phyloP scores from a whole-genome alignment of 2,329 filamentous ascomycete species.

The Nemania abortiva region DNA sequence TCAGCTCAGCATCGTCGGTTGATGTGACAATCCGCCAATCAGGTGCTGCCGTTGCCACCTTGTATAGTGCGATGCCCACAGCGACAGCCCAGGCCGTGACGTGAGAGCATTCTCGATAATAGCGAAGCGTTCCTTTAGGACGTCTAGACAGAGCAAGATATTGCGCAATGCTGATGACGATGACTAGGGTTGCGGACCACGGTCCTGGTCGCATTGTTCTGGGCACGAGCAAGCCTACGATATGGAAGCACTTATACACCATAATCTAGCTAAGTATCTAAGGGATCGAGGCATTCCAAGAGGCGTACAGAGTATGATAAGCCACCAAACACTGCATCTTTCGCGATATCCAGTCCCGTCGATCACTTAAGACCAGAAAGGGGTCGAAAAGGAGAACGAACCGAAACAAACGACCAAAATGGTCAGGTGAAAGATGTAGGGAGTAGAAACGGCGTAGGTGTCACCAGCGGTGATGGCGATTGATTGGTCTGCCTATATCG shows the following conservation, averaged over 20 bases:
- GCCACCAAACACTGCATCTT: background rate
- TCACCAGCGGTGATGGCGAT: conserved; percentile 14
- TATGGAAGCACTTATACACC: background rate
- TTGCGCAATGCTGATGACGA: conserved; percentile 25
- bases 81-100: conserved; percentile 18
- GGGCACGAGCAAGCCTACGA: background rate
- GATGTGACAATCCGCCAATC: conserved; percentile 34
- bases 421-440: conserved; percentile 30
- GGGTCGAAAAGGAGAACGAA: conserved; percentile 9
- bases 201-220: background rate
- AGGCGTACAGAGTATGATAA: background rate
- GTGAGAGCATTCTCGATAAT: conserved; percentile 6
- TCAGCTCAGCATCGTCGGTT: conserved; percentile 12
- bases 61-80: conserved; percentile 21
- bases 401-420: conserved; percentile 7
- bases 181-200: conserved; percentile 10
- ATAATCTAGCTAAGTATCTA: too few relatives aligned
- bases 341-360: background rate
- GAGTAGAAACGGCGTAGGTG: conserved; percentile 10
- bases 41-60: conserved; percentile 9
- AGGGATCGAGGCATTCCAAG: background rate
- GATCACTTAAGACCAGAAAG: conserved; percentile 12
- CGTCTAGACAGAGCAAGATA: conserved; percentile 19
- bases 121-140: conserved; percentile 18
- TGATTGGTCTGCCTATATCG: conserved; percentile 24